phyloP scores from a whole-genome alignment of 345 rosid species.

The Fremontodendron californicum region DNA sequence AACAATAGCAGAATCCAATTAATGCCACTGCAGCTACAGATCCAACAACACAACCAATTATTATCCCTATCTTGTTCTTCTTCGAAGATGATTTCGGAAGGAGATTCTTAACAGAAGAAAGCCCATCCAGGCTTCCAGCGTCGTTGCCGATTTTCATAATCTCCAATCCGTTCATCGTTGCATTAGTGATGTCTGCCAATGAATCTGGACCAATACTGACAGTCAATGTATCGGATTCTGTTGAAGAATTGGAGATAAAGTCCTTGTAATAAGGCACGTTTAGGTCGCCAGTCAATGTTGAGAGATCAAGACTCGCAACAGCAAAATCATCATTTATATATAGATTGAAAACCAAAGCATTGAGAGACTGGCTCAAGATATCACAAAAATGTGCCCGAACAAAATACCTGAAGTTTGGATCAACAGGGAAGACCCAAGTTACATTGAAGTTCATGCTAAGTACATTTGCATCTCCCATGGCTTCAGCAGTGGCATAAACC shows the following conservation, averaged over 20 bases:
- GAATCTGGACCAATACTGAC: constrained; percentile 92
- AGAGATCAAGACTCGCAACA: constrained; percentile 65
- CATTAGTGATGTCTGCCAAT: constrained; percentile 48
- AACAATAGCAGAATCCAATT: constrained; percentile 58
- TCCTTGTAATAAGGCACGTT: constrained; percentile 68
- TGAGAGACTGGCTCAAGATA: constrained; percentile 61
- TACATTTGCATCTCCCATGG: constrained; percentile 79
- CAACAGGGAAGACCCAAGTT: constrained; percentile 76
- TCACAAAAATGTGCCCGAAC: constrained; percentile 92
- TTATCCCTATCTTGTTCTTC: constrained; percentile 29
- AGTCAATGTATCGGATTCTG: constrained; percentile 46
- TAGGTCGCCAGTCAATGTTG: constrained; percentile 45
- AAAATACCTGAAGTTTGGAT: constrained; percentile 68
- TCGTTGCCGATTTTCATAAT: constrained; percentile 77
- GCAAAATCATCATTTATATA: constrained; percentile 71
- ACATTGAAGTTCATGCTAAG: constrained; percentile 66
- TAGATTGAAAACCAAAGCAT: constrained; percentile 70
- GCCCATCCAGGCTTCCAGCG: constrained; percentile 68
- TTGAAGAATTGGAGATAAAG: constrained; percentile 62
- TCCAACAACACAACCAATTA: constrained; percentile 52
- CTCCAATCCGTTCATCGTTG: constrained; percentile 87
- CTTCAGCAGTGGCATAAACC: constrained; percentile 90
- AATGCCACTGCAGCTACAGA: constrained; percentile 38
- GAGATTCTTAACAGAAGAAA: constrained; percentile 50
- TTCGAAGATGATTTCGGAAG: constrained; percentile 48